Evolutionary conservation across 129 eudicot species (phyloP).

Genomic region (Tanacetum coccineum): DNA sequence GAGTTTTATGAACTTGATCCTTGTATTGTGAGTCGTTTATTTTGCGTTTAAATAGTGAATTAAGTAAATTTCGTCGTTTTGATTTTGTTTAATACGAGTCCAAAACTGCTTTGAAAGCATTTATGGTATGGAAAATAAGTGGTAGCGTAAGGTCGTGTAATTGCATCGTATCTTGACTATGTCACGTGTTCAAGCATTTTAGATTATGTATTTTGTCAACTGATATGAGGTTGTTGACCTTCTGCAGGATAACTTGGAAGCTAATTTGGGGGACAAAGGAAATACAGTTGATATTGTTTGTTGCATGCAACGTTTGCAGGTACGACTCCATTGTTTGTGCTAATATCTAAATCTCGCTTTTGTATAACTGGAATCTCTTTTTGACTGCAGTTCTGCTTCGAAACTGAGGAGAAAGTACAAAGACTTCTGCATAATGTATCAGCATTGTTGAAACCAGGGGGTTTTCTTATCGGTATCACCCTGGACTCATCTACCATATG

Average conservation of each 20-base stretch:
- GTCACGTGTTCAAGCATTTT: conserved; percentile 5
- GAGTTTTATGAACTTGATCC: conserved; percentile 86
- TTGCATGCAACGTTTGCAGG: conserved; percentile 98
- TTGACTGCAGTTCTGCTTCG: conserved; percentile 72
- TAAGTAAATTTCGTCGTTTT: background rate
- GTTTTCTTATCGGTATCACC: conserved; percentile 86
- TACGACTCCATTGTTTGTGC: conserved; percentile 17
- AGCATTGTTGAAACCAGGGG: conserved; percentile 89
- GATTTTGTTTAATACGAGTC: background rate
- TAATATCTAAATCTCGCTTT: background rate
- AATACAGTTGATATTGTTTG: conserved; percentile 76
- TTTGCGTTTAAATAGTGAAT: background rate
- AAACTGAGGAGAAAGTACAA: conserved; percentile 78
- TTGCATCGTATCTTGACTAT: conserved; percentile 3
- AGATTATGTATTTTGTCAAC: background rate
- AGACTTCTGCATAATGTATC: conserved; percentile 83
- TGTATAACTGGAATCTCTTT: conserved; percentile 8
- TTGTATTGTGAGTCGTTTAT: conserved; percentile 49
- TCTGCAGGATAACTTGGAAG: conserved; percentile 65
- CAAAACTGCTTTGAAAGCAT: background rate
- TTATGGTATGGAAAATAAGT: conserved; percentile 1
- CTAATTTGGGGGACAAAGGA: conserved; percentile 49
- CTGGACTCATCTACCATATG: conserved; percentile 97
- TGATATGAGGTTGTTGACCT: conserved; percentile 7
- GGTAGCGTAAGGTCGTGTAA: background rate